Evolutionary conservation across 169 alveolate species (phyloP), one percentile per base, ranked within the genome.

Genomic region (Cryptosporidium ryanae): DNA sequence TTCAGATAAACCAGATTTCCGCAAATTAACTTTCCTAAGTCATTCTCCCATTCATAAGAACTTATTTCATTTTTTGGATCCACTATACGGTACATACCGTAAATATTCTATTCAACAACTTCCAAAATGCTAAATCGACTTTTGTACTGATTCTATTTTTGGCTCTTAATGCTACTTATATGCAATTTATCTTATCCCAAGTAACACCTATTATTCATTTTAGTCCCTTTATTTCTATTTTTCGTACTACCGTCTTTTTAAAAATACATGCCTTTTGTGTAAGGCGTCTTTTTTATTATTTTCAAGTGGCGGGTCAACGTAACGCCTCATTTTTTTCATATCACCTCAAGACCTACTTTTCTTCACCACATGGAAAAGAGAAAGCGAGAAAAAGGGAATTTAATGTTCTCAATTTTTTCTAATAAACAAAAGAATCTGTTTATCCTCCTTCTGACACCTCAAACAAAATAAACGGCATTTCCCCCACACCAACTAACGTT

Each of bases 301-400:
- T 68, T 68, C 83, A 68, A 68, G 83, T 68, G 83, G 83, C 83
- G 83, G 83, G 67, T 52, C 83, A 32, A 68, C 83, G 83, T 68
- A 50, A 68, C 55, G 83, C 83, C 83, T 68, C 83, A 25, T 50
- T 25, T n/a, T 6, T 27, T 52, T 54, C 83, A 48, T 52, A 52
- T n/a, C 63, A 52, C 13, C 12, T 52, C 1, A 52, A 52, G 27
- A 6, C 27, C 52, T 25, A 49, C 46, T 31, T 63, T 66, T 66
- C 83, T 25, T 38, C 83, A 27, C 83, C 83, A 68, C 83, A 68
- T 68, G 23, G 27, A 46, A 25, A 10, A n/a, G 6, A 2, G 18
- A 54, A 31, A 23, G 23, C 8, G 27, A 27, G 0, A 12, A 68
- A 25, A 44, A n/a, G 2, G 52, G 25, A 52, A 6, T 54, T 68